phyloP scores from a whole-genome alignment of 371 early-diverging fungal genomes.

The Coemansia sp. region DNA sequence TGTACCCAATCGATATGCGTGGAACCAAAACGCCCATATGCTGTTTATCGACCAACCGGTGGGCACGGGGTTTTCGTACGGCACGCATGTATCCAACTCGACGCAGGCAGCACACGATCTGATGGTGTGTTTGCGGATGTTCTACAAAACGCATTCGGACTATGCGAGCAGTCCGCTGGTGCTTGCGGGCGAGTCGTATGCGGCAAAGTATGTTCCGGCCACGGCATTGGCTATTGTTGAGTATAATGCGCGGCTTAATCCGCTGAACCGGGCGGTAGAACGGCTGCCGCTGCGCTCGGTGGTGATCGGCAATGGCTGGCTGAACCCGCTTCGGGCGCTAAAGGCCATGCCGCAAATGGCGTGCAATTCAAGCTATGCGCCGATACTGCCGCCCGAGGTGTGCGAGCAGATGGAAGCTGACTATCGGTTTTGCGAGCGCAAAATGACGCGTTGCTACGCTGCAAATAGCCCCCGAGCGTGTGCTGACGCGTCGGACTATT shows the following conservation, averaged over 20 bases:
- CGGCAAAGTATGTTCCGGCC: slow-evolving; percentile 75
- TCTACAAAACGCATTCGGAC: slow-evolving; percentile 60
- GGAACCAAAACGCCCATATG: slow-evolving; percentile 75
- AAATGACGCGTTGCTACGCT: no score
- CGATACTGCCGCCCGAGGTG: slow-evolving; percentile 59
- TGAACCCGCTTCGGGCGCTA: slow-evolving; percentile 78
- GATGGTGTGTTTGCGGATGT: slow-evolving; percentile 62
- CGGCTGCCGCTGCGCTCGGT: slow-evolving; percentile 67
- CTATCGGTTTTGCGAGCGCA: slow-evolving; percentile 61
- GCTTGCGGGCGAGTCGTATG: slow-evolving; percentile 60
- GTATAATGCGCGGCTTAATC: slow-evolving; percentile 46
- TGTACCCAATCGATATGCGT: slow-evolving; percentile 60
- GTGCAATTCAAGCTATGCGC: slow-evolving; percentile 70
- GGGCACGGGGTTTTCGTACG: slow-evolving; percentile 75
- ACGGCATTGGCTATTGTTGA: slow-evolving; percentile 62
- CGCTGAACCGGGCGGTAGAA: neutral
- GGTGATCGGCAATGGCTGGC: slow-evolving; percentile 85
- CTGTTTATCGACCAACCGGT: slow-evolving; percentile 84
- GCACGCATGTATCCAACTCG: slow-evolving; percentile 53
- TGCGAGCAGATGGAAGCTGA: slow-evolving; percentile 68
- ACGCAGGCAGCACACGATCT: slow-evolving; percentile 60
- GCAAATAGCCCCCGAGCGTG: slow-evolving; percentile 51
- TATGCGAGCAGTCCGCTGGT: slow-evolving; percentile 53
- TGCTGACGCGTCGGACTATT: slow-evolving; percentile 73
- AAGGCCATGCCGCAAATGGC: slow-evolving; percentile 79